These are phyloP conservation scores for Rhodamnia argentea DNA, from an alignment of 345 rosid genomes.

Conservation along the genomic window DNA sequence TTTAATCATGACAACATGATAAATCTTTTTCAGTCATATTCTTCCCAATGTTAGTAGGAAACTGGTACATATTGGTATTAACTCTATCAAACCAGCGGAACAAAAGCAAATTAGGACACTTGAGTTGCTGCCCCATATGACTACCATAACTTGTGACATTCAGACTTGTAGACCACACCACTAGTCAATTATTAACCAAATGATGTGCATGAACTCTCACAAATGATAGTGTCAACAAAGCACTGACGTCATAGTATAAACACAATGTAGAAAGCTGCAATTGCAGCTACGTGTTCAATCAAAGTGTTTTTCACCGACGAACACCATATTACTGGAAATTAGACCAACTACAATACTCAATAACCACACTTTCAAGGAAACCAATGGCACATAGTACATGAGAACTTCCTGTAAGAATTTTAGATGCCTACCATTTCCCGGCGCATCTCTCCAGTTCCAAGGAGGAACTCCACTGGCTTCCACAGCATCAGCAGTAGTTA, in stretches of 20 bases:
- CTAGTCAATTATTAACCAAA: not conserved
- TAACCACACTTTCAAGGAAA: not conserved
- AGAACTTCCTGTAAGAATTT: not conserved
- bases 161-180: not conserved
- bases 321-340: not conserved
- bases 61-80: not conserved
- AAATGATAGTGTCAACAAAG: not conserved
- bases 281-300: not conserved
- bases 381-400: not conserved
- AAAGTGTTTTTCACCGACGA: not conserved
- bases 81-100: not conserved
- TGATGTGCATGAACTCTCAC: not conserved
- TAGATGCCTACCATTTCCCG: slow-evolving; percentile 58
- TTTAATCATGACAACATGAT: not conserved
- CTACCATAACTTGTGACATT: not conserved
- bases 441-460: slow-evolving; percentile 96
- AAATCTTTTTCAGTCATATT: not conserved
- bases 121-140: not conserved
- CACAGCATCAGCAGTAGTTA: slow-evolving; percentile 75
- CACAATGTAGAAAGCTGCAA: not conserved
- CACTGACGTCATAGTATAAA: not conserved
- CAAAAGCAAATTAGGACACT: not conserved
- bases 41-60: not conserved
- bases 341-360: not conserved
- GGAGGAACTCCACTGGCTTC: slow-evolving; percentile 87